Base-by-base conservation (phyloP, 805 yeast species). In the Candida ovalis region DNA sequence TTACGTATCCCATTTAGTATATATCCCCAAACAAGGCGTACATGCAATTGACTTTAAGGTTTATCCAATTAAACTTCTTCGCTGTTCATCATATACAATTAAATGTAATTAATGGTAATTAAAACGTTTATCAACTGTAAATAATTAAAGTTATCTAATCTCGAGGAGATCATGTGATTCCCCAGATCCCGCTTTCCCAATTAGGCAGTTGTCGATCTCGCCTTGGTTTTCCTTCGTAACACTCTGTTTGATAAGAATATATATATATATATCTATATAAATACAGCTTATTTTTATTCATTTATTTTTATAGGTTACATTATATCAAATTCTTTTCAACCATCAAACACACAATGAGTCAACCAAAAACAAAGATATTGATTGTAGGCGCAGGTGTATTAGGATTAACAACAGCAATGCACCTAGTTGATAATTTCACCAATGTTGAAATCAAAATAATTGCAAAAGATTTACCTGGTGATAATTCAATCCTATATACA, bases 391-490 rank as follows among this genome's bases (percentile, higher is more conserved):
- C 61, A 15, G 61, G 58, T 21, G 47, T 39, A 9, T 2, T 44
- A 6, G 47, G 47, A n/a, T 13, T 44, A 4, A 44, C 82, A 1
- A 63, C 76, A 7, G 82, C 84, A 1, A 55, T 69, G 30, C 42
- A 44, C 10, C 44, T 81, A n/a, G 69, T 70, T 1, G 47, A 55
- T 53, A 35, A 46, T 23, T 23, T 64, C 57, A 3, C 60, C 43
- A 53, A 57, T 9, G 72, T 69, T 13, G 66, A 65, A 17, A 71
- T 77, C 15, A 59, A 73, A 4, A 59, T 77, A 22, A 50, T 77
- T 2, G 74, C 73, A 1, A 66, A 68, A 39, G 69, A 75, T 50
- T 57, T 81, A 15, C 87, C 86, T 0, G 86, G 87, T 1, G 86
- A 82, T 45, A 50, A 61, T n/a, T 72, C 71, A 42, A 36, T 51